Evolutionary conservation across 2,329 filamentous ascomycete species (phyloP).

Genomic region (Fusarium domesticum): DNA sequence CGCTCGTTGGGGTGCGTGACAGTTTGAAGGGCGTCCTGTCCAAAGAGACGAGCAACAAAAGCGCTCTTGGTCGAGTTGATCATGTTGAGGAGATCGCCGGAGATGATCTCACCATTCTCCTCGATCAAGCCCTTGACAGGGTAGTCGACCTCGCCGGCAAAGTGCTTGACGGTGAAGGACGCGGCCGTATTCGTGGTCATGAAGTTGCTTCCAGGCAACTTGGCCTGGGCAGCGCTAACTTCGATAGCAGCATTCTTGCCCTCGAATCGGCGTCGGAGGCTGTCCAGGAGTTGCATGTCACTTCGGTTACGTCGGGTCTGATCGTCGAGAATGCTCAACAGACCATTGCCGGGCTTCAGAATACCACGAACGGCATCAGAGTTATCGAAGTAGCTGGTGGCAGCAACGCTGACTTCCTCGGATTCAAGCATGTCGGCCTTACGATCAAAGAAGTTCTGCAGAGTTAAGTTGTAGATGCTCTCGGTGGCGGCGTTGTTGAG

Average conservation of each 20-base stretch:
- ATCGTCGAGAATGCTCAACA: conserved; percentile 92
- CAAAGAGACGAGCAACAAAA: conserved; percentile 87
- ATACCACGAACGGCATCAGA: conserved; percentile 89
- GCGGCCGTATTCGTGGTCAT: conserved; percentile 76
- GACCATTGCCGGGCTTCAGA: conserved; percentile 86
- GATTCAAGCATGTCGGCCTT: conserved; percentile 91
- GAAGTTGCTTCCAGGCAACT: conserved; percentile 86
- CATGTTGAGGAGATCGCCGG: conserved; percentile 91
- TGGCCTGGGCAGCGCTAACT: conserved; percentile 70
- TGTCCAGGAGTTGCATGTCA: conserved; percentile 87
- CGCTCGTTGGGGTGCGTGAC: conserved; percentile 90
- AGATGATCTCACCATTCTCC: conserved; percentile 94
- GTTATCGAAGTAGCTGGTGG: conserved; percentile 97
- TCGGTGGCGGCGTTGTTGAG: conserved; percentile 93
- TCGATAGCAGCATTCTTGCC: conserved; percentile 89
- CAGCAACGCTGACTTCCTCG: conserved; percentile 85
- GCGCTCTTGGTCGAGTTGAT: conserved; percentile 84
- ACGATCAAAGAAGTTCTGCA: conserved; percentile 94
- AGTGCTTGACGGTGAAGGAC: conserved; percentile 88
- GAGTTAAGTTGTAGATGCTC: conserved; percentile 84
- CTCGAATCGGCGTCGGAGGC: conserved; percentile 86
- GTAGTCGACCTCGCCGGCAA: conserved; percentile 95
- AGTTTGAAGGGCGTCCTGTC: conserved; percentile 91
- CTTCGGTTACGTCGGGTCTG: conserved; percentile 87
- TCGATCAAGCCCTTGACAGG: conserved; percentile 82